Base-by-base conservation (phyloP, 257 asterid species). In the Mentha longifolia region DNA sequence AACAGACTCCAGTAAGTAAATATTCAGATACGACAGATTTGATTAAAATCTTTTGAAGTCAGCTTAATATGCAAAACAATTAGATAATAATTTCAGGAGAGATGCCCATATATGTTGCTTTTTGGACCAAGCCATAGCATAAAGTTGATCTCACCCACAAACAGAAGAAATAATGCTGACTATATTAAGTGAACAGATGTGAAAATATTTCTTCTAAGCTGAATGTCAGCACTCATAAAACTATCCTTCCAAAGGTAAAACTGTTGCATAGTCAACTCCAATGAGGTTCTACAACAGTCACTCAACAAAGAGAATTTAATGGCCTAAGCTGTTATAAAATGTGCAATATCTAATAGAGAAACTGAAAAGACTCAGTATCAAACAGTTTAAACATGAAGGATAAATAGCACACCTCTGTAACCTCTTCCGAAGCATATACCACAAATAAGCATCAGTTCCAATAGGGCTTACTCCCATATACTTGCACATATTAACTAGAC, bases 401-500 rank as follows among this genome's bases (percentile, higher is more conserved):
- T 2, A 78, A 72, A 68, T 45, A 42, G 61, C 81, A 65, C 72
- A 92, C 98, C 90, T 86, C 86, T 68, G 87, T 78, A 92, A 80
- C 77, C 88, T 90, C 81, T 84, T 90, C 14, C 96, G 88, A 37
- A 92, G 97, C 95, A 85, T 87, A 81, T 73, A 88, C 31, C 97
- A 92, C 85, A 92, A 79, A 74, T 88, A 90, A 70, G 97, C 78
- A 85, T 92, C 98, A 2, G 98, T 90, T 58, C 98, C 98, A 45
- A 84, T 88, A 33, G 97, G 82, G 57, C 72, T 81, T 76, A 92
- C 85, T 41, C 98, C 98, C 98, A 92, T 92, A 72, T 92, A 92
- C 84, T 92, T 92, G 96, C 98, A 92, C 98, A 92, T 92, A 69
- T 75, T 92, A 74, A 90, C 95, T 61, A 92, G 80, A 59, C 98